Base-by-base conservation (phyloP, 805 yeast genomes). In the Candida adriatica region DNA sequence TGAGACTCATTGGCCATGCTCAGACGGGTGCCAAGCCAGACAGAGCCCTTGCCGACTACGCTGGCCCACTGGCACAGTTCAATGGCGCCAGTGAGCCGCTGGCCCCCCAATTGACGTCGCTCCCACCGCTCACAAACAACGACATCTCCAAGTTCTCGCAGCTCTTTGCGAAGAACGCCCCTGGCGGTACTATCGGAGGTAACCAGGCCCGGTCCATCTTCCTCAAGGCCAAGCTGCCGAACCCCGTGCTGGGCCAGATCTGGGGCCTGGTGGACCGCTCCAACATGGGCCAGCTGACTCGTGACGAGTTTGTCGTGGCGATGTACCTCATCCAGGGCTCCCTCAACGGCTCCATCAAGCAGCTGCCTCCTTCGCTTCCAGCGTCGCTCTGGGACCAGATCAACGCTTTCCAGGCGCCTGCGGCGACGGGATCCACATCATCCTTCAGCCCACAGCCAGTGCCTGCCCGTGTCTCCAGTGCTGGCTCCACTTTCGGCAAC, bases 251-350 rank as follows among this genome's bases (percentile, higher is more conserved):
- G 39, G 95, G 94, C 35, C 81, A 79, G 52, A 79, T 92, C 37
- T 92, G 98, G 98, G 71, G 71, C 33, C 64, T 90, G 35, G 92
- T 83, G 26, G 98, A 92, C 54, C 74, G 76, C 39, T 70, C 71
- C 33, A 77, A 77, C 45, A 59, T 71, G 2, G 98, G 98, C 5
- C 65, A 72, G 34, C 71, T 92, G 46, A 67, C 72, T 35, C 72
- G 77, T 50, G 68, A 77, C 11, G 88, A 85, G 53, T 92, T 92
- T 48, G 73, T 85, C 27, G 73, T 90, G 48, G 96, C 97, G 6
- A 90, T 92, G 98, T 94, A 84, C 58, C 68, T 92, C 52, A 85
- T 92, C 42, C 96, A 90, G 56, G 78, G 86, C 44, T 62, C 80
- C 19, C 64, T 86, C 48, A 72, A 75, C 47, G 83, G 86, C 24